Percentiles rank a stretch among this genome's conserved stretches.
Conservation (phyloP, 2,329 filamentous ascomycete species). For the Arthrinium puccinioides region DNA sequence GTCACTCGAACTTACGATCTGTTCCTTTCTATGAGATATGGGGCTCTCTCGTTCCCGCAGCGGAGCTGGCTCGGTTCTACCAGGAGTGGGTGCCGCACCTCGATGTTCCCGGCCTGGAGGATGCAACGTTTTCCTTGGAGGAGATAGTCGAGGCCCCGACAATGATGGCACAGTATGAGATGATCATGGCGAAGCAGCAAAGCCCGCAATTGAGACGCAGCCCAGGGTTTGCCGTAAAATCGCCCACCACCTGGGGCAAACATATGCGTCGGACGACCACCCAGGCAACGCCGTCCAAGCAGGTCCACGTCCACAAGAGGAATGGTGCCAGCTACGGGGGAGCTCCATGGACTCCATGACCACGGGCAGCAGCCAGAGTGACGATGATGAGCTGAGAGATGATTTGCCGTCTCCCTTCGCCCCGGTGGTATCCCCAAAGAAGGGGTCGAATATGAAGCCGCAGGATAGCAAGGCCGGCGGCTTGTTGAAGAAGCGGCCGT, state of each 20-base stretch:
- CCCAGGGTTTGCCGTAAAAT: slow-evolving; percentile 12
- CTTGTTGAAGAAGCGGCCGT: too few species aligned
- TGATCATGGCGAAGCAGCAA: slow-evolving; percentile 22
- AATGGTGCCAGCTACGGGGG: not conserved
- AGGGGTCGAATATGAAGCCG: too few species aligned
- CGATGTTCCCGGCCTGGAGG: slow-evolving; percentile 27
- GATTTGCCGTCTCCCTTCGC: not conserved
- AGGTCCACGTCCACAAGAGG: too few species aligned
- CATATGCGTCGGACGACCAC: slow-evolving; percentile 4
- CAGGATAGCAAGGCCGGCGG: too few species aligned
- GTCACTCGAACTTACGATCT: slow-evolving; percentile 34
- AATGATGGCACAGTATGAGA: slow-evolving; percentile 40
- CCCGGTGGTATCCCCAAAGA: not conserved
- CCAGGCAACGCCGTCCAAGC: slow-evolving; percentile 5
- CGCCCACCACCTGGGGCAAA: slow-evolving; percentile 14
- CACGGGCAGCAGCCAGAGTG: slow-evolving; percentile 17
- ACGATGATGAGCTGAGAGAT: slow-evolving; percentile 12
- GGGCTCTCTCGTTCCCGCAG: slow-evolving; percentile 40
- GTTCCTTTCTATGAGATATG: slow-evolving; percentile 45
- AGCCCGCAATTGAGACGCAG: slow-evolving; percentile 11
- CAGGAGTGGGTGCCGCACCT: slow-evolving; percentile 32
- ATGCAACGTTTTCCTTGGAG: slow-evolving; percentile 30
- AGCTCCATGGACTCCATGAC: slow-evolving; percentile 22
- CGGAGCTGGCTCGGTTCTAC: slow-evolving; percentile 36
- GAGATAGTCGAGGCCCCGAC: slow-evolving; percentile 44